Base-by-base conservation (phyloP, 805 yeast genomes). In the Saturnispora sekii region DNA sequence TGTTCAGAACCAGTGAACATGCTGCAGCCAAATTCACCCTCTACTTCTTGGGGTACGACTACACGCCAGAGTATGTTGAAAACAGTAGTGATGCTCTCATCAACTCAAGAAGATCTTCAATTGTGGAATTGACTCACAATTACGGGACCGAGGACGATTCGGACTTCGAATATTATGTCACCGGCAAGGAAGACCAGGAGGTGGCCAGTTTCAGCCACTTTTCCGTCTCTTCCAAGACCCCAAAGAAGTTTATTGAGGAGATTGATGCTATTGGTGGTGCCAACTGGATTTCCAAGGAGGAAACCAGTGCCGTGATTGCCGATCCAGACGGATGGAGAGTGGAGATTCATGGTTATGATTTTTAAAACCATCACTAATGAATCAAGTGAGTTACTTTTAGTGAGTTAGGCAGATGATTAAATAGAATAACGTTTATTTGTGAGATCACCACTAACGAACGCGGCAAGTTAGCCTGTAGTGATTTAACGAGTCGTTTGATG, bases 301-400 rank as follows among this genome's bases (percentile, higher is more conserved):
- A 76, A 53, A 64, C 69, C 45, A 67, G 82, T 60, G 97, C 86
- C 2, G 82, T 86, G 54, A 62, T 90, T 45, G 69, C 71, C 48
- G 98, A 90, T 59, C 97, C 97, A 11, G 97, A 90, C 65, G 87
- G 88, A 59, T 93, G 90, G 69, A 73, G 80, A 47, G 69, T 90
- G 54, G 95, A 88, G 67, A 72, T 89, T 44, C 63, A 60, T 41
- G 59, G 62, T 3, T 56, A 55, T 32, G 55, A 54, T 15, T 55
- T 57, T 14, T 49, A 52, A 33, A 47, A 45, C 18, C n/a, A 11
- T 17, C 6, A 12, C n/a, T 36, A 15, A 35, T n/a, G 6, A 14
- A 35, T 9, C 10, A 9, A 35, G 12, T 15, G 17, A 21, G 26
- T 6, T 21, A 8, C 8, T 21, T 21, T 21, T 21, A 21, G 26